Evolutionary conservation across 2,329 filamentous ascomycete species (phyloP), one percentile per base, ranked within the genome.

Genomic region (Rhinocladiella mackenziei): DNA sequence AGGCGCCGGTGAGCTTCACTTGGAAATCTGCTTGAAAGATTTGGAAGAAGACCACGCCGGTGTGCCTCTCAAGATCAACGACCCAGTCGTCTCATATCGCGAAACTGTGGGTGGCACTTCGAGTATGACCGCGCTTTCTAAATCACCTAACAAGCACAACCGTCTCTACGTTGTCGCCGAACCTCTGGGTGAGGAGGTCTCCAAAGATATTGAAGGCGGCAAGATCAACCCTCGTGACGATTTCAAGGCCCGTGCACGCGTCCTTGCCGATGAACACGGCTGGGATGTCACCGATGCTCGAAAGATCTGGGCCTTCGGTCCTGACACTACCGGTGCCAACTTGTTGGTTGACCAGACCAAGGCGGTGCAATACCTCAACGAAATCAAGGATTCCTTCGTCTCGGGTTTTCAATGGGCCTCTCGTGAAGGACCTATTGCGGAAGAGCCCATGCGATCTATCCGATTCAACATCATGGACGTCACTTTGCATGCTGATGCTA

Each of bases 61-160:
- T 84, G 87, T 98, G 65, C 92, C 92, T 62, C 88, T 98, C 69
- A 89, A 84, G 74, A 84, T 98, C 73, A 96, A 89, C 66, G 92
- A 97, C 78, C 92, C 92, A 58, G 92, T 98, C 69, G 92, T 97
- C 66, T 81, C 88, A 70, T 98, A 94, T 84, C 89, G 92, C 81
- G 92, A 98, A 83, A 94, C 91, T 56, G 91, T 98, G 65, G 72
- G 73, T 60, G 78, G 57, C 64, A 82, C 81, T 67, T 97, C 92
- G 43, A 87, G 83, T 80, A 97, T 97, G 65, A 94, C 87, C 65
- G 92, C 92, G 60, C 80, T 98, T 65, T 97, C 92, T 73, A 98
- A 98, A 81, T 98, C 92, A 36, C 92, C 92, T 77, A 98, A 98
- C 86, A 98, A 98, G 88, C 92, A 98, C 86, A 98, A 98, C 82